Conservation (phyloP, 2,329 filamentous ascomycete genomes). For the Trichocomaceae sp. region DNA sequence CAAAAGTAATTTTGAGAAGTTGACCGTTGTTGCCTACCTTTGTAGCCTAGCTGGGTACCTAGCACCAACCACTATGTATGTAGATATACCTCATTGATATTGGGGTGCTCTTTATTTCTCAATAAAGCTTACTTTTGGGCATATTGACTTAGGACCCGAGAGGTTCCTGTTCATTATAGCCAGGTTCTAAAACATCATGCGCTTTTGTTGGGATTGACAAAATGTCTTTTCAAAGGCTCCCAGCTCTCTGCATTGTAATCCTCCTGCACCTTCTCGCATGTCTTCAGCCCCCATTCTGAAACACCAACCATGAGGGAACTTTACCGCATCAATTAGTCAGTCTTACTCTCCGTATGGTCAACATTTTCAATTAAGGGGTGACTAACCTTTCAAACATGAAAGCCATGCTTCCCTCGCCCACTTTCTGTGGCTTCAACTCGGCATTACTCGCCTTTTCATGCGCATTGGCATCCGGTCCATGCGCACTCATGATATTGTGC, state of each 20-base stretch:
- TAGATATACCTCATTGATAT: too few relatives aligned
- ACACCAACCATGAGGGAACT: conserved; percentile 63
- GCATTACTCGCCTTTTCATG: conserved; percentile 51
- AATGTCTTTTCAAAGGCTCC: conserved; percentile 61
- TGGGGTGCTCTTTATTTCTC: too few relatives aligned
- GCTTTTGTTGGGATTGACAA: conserved; percentile 40
- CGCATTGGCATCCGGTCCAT: conserved; percentile 53
- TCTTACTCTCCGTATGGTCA: conserved; percentile 30
- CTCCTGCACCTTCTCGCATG: conserved; percentile 63
- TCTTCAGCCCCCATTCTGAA: conserved; percentile 65
- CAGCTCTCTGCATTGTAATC: conserved; percentile 78
- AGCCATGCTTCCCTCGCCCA: conserved; percentile 55
- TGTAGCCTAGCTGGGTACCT: not conserved
- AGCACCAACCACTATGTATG: not conserved
- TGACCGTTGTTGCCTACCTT: not conserved
- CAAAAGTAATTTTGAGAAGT: not conserved
- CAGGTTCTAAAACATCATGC: not conserved
- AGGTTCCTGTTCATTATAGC: too few relatives aligned
- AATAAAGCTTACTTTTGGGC: too few relatives aligned
- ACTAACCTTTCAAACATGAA: conserved; percentile 57
- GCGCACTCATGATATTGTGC: conserved; percentile 68
- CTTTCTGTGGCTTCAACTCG: conserved; percentile 50
- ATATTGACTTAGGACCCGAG: too few relatives aligned
- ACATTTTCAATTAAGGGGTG: not conserved
- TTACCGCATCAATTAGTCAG: conserved; percentile 4